A percentile compares a stretch with the other conserved stretches of the same genome.
Evolutionary conservation across 208 protist species (phyloP).

Genomic region (Entamoeba invadens): DNA sequence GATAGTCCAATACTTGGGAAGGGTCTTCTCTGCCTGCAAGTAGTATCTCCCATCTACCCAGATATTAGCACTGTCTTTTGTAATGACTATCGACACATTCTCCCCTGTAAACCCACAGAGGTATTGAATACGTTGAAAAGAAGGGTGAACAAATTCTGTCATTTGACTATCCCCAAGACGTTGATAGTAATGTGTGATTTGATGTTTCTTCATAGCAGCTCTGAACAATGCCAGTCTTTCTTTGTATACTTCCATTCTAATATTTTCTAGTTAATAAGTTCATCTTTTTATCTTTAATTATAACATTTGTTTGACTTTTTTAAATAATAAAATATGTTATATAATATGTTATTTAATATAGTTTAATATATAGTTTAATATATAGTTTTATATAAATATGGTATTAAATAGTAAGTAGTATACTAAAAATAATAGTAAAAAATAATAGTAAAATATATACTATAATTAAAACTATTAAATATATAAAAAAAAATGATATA

Average conservation of each 20-base stretch:
- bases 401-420: no score
- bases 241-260: neutral
- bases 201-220: neutral
- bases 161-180: neutral
- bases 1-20: neutral
- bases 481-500: neutral
- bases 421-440: no score
- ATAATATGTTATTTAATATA: no score
- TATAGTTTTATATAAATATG: no score
- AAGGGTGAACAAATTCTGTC: neutral
- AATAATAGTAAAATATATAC: no score
- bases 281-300: neutral
- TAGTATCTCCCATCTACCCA: constrained; percentile 7
- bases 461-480: no score
- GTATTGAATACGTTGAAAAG: neutral
- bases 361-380: no score
- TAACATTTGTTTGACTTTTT: neutral
- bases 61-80: neutral
- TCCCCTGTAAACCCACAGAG: neutral
- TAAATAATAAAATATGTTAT: no score
- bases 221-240: neutral
- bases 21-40: neutral
- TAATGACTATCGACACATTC: neutral
- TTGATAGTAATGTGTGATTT: neutral
- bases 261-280: neutral